These are phyloP conservation scores for Rhodotorula sp. DNA, from an alignment of 1,284 basidiomycete genomes.

Conservation along the genomic window DNA sequence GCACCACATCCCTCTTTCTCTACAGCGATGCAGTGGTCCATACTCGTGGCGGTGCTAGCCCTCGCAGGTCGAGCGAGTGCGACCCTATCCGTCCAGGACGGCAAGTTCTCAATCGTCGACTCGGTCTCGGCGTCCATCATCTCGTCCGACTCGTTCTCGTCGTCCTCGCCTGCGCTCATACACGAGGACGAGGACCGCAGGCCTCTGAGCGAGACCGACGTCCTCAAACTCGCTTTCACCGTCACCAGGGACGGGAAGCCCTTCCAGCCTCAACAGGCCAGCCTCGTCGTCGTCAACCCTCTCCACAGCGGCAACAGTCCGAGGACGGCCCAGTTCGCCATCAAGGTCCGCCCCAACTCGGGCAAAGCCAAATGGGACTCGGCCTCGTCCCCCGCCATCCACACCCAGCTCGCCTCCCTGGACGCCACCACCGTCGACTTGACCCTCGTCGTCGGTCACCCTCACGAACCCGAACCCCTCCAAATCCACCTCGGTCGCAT, in stretches of 20 bases:
- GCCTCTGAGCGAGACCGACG: conserved; percentile 16
- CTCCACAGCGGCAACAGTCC: neutral
- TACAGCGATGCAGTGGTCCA: neutral
- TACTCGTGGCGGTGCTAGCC: neutral
- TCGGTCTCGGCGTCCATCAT: conserved; percentile 18
- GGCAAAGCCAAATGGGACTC: conserved; percentile 36
- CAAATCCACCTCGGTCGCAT: conserved; percentile 32
- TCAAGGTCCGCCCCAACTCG: conserved; percentile 26
- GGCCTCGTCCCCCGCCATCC: conserved; percentile 2
- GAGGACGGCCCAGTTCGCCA: conserved; percentile 2
- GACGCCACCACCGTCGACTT: conserved; percentile 4
- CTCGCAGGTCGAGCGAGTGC: neutral
- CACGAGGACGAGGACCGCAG: neutral
- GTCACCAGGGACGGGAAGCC: conserved; percentile 10
- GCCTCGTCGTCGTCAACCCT: conserved; percentile 16
- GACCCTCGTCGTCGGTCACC: conserved; percentile 35
- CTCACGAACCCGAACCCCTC: conserved; percentile 2
- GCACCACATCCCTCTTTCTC: too few species aligned
- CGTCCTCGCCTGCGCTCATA: too few species aligned
- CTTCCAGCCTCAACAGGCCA: conserved; percentile 31
- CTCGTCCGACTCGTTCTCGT: conserved; percentile 8
- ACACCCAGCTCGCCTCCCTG: conserved; percentile 21
- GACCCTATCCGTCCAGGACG: conserved; percentile 12
- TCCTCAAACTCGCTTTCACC: conserved; percentile 33
- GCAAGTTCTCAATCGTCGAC: conserved; percentile 33